These are phyloP conservation scores for Arachnopeziza araneosa DNA, from an alignment of 2,329 filamentous ascomycete species.

Conservation along the genomic window DNA sequence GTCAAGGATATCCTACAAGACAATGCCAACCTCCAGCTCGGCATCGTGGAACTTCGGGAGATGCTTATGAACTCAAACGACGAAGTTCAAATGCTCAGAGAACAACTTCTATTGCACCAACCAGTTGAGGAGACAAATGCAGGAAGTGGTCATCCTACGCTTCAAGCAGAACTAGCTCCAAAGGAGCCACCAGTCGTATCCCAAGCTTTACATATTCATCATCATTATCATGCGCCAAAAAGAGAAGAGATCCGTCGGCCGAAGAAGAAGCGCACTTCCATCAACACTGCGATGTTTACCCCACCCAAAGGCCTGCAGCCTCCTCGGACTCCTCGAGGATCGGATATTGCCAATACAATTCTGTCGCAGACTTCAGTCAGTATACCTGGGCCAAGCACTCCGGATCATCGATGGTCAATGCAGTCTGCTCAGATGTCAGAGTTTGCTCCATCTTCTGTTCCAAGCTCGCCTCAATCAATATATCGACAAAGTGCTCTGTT, in stretches of 20 bases:
- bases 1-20: conserved; percentile 93
- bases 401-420: conserved; percentile 57
- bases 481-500: conserved; percentile 71
- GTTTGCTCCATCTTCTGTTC: conserved; percentile 64
- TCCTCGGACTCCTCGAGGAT: conserved; percentile 35
- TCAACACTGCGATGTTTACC: conserved; percentile 57
- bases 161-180: conserved; percentile 67
- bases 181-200: conserved; percentile 42
- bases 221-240: conserved; percentile 82
- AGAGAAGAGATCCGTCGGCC: conserved; percentile 57
- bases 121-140: conserved; percentile 38
- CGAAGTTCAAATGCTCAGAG: conserved; percentile 80
- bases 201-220: conserved; percentile 84
- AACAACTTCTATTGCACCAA: conserved; percentile 76
- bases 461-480: conserved; percentile 75
- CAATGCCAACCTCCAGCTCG: conserved; percentile 88
- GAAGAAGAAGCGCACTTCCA: conserved; percentile 66
- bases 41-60: conserved; percentile 84
- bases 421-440: conserved; percentile 58
- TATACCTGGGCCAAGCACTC: conserved; percentile 40
- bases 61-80: conserved; percentile 89
- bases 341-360: conserved; percentile 35
- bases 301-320: conserved; percentile 39
- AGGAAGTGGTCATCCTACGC: conserved; percentile 41
- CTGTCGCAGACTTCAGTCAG: conserved; percentile 44